Conservation (phyloP, 139 green algal genomes). For the Coelastrella sp. region DNA sequence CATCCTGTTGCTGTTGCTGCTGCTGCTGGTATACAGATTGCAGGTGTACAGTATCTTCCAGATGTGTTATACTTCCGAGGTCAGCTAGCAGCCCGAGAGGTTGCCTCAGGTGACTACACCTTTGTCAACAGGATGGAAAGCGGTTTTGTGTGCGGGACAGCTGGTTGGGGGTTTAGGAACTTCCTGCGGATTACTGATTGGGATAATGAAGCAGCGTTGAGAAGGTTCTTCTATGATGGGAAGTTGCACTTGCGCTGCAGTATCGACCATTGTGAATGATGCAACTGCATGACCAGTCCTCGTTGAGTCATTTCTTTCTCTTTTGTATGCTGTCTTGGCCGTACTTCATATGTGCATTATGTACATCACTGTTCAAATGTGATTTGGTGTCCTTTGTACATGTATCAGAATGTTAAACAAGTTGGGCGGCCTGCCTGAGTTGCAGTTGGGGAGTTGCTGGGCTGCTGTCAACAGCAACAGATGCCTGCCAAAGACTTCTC, state of each 20-base stretch:
- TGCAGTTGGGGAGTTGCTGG: too few species aligned
- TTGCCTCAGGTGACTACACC: constrained; percentile 24
- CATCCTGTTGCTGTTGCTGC: too few species aligned
- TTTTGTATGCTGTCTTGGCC: too few species aligned
- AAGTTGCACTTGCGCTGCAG: constrained; percentile 44
- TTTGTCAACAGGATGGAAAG: constrained; percentile 42
- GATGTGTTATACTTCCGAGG: constrained; percentile 44
- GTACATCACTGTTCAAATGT: too few species aligned
- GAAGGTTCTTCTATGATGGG: constrained; percentile 40
- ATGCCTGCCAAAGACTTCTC: too few species aligned
- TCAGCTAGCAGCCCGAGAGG: constrained; percentile 23
- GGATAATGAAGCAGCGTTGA: constrained; percentile 20
- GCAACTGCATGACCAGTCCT: too few species aligned
- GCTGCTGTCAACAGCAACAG: too few species aligned
- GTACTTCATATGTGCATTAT: too few species aligned
- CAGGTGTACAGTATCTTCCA: constrained; percentile 6
- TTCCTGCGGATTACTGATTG: constrained; percentile 37
- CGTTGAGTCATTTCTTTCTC: too few species aligned
- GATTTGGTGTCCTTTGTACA: too few species aligned
- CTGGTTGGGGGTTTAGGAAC: constrained; percentile 47
- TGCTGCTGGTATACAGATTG: not conserved
- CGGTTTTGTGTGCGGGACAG: constrained; percentile 42
- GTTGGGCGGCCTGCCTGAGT: too few species aligned
- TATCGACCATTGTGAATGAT: constrained; percentile 45
- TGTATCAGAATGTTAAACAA: too few species aligned